Evolutionary conservation across 495 filamentous ascomycete genomes (phyloP).

Genomic region (Niebla homalea): DNA sequence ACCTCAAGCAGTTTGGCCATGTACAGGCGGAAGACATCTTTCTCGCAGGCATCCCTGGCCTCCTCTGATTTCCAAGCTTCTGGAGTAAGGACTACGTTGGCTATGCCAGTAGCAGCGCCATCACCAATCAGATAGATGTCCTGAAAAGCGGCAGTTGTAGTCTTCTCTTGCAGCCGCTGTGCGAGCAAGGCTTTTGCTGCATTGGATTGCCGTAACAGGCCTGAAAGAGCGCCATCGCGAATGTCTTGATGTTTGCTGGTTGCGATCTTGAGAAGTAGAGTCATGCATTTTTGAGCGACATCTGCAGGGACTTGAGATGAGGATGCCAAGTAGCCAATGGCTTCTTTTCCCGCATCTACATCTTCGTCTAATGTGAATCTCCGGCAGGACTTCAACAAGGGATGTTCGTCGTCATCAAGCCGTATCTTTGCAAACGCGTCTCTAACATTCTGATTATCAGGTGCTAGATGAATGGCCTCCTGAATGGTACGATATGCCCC

Average conservation of each 20-base stretch:
- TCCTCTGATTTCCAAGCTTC: conserved; percentile 43
- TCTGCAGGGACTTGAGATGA: conserved; percentile 37
- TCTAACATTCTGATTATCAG: conserved; percentile 40
- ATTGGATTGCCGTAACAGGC: conserved; percentile 39
- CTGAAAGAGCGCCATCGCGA: conserved; percentile 48
- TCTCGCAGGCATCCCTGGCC: conserved; percentile 34
- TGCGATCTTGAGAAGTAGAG: conserved; percentile 36
- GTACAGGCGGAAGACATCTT: conserved; percentile 53
- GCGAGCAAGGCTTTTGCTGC: conserved; percentile 45
- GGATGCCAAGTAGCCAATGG: conserved; percentile 38
- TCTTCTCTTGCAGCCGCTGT: conserved; percentile 31
- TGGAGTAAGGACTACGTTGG: conserved; percentile 42
- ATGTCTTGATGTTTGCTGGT: conserved; percentile 27
- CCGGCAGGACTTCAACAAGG: conserved; percentile 39
- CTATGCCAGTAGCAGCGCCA: conserved; percentile 43
- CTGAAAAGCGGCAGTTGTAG: conserved; percentile 42
- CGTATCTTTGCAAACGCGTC: conserved; percentile 37
- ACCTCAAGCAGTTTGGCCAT: conserved; percentile 51
- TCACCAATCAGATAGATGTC: conserved; percentile 48
- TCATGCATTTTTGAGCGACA: conserved; percentile 40
- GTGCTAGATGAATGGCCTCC: conserved; percentile 49
- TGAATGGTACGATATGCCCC: conserved; percentile 45
- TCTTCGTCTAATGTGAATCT: conserved; percentile 38
- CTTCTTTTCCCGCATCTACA: conserved; percentile 45
- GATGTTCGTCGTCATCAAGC: conserved; percentile 34